Conservation (phyloP, 345 rosid species). For the Linum lewisii region DNA sequence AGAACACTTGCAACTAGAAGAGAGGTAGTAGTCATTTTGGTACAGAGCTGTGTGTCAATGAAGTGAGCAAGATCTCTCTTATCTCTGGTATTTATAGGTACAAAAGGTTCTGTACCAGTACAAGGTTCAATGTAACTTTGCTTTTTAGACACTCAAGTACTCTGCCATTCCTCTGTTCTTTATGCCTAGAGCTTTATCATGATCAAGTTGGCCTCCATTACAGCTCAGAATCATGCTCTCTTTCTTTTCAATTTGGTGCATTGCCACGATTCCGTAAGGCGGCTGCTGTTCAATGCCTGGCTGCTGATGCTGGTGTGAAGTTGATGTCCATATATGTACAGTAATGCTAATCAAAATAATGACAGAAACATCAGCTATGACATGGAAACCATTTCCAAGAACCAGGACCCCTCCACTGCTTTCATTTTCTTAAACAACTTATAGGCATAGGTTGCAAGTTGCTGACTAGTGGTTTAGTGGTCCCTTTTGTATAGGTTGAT, state of each 20-base stretch:
- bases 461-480: neutral
- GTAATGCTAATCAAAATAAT: slow-evolving; percentile 3
- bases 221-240: no score
- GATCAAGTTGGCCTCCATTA: no score
- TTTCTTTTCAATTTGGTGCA: no score
- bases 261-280: no score
- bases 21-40: slow-evolving; percentile 34
- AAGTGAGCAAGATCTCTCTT: slow-evolving; percentile 10
- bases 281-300: no score
- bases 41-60: slow-evolving; percentile 15
- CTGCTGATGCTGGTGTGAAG: neutral
- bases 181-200: no score
- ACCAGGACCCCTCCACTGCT: slow-evolving; percentile 1
- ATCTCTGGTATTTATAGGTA: slow-evolving; percentile 35
- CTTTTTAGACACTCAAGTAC: slow-evolving; percentile 3
- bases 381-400: slow-evolving; percentile 28
- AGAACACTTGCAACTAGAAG: slow-evolving; percentile 16
- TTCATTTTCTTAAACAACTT: neutral
- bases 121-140: neutral
- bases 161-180: no score
- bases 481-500: neutral
- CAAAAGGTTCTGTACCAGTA: neutral
- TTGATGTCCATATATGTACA: neutral
- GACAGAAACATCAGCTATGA: slow-evolving; percentile 29
- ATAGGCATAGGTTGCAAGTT: neutral